Base-by-base conservation (phyloP, 78 protist species). In the Isochrysis galbana region DNA sequence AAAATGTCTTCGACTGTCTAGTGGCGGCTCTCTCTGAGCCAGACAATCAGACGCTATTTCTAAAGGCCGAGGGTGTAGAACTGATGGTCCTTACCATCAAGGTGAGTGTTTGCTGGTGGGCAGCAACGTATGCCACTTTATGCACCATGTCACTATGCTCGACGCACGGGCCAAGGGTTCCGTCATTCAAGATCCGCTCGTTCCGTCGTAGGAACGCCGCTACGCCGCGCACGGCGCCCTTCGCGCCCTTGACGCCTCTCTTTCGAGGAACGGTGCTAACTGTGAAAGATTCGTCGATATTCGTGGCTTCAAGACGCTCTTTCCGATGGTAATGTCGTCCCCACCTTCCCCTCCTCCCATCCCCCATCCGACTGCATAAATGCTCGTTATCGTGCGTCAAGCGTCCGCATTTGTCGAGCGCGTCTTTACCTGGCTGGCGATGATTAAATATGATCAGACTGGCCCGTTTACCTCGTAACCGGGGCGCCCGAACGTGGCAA, bases 41-140 rank as follows among this genome's bases (percentile, higher is more conserved):
- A 7, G 74, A 23, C 19, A 36, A 29, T 47, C 90, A 86, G 90
- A 14, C 36, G 42, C 77, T 61, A 34, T 51, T 91, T 25, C 77
- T 91, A 10, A 41, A 54, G n/a, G 93, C 89, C 25, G 93, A 91
- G 78, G 93, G 93, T 32, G 7, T 91, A 48, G 93, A 91, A 78
- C 93, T 91, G 44, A 74, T 91, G 88, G n/a, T 91, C 42, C 84
- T 91, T 78, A 77, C 84, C 41, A 41, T 90, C 47, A 84, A 69
- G 55, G 91, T 23, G 55, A n/a, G n/a, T n/a, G n/a, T n/a, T n/a
- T n/a, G n/a, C n/a, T n/a, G n/a, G n/a, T n/a, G n/a, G 34, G 19
- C 48, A n/a, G n/a, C n/a, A n/a, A n/a, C n/a, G n/a, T n/a, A n/a
- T n/a, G n/a, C n/a, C n/a, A n/a, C n/a, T 17, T 22, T 22, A 17